Evolutionary conservation across 495 filamentous ascomycete genomes (phyloP).

Genomic region (Neurospora sp.): DNA sequence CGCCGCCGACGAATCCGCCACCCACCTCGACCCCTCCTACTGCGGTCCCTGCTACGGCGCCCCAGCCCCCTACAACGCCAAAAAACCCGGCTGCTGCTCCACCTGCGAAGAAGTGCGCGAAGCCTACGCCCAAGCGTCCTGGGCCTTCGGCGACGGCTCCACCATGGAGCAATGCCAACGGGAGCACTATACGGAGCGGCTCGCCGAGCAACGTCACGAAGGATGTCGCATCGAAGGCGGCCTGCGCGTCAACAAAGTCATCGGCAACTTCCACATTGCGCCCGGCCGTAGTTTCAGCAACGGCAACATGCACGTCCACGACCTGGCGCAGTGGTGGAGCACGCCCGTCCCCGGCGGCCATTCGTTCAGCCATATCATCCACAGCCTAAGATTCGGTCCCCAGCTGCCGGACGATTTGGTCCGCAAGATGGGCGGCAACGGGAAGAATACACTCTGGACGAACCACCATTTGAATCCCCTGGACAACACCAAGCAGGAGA

Average conservation of each 20-base stretch:
- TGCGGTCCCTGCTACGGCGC: constrained; percentile 93
- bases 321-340: constrained; percentile 86
- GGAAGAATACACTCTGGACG: constrained; percentile 53
- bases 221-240: constrained; percentile 92
- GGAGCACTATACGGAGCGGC: constrained; percentile 80
- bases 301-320: constrained; percentile 94
- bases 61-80: constrained; percentile 52
- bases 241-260: constrained; percentile 92
- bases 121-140: constrained; percentile 77
- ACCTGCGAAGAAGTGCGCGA: constrained; percentile 95
- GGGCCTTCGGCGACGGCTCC: constrained; percentile 88
- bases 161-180: constrained; percentile 92
- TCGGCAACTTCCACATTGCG: constrained; percentile 98
- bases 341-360: constrained; percentile 53
- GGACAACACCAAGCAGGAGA: constrained; percentile 69
- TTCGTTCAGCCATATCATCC: constrained; percentile 84
- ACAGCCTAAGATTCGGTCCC: constrained; percentile 85
- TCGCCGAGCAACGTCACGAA: constrained; percentile 79
- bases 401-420: constrained; percentile 71
- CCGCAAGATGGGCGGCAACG: constrained; percentile 38
- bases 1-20: constrained; percentile 50
- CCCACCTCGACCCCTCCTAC: constrained; percentile 82
- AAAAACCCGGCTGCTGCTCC: constrained; percentile 80
- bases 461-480: constrained; percentile 89
- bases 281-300: constrained; percentile 85